These are phyloP conservation scores for Hygrocybe coccinea DNA, from an alignment of 768 basidiomycete genomes.

Conservation along the genomic window DNA sequence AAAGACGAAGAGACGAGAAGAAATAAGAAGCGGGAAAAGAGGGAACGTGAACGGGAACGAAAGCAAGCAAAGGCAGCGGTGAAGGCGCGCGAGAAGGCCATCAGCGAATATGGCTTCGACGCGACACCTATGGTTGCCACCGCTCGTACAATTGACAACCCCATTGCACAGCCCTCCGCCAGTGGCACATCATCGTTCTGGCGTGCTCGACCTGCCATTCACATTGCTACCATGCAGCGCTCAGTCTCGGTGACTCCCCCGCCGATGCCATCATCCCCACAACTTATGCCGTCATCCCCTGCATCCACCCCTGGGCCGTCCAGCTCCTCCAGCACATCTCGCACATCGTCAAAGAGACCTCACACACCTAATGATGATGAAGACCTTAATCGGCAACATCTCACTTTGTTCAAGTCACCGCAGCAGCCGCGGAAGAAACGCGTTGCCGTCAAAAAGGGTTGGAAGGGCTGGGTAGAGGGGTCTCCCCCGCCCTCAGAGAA, in stretches of 20 bases:
- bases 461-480: conserved; percentile 90
- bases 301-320: conserved; percentile 70
- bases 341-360: conserved; percentile 76
- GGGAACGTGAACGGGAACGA: conserved; percentile 48
- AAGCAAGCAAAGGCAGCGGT: conserved; percentile 35
- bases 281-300: conserved; percentile 50
- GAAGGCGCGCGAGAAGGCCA: conserved; percentile 31
- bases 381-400: conserved; percentile 24
- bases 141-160: conserved; percentile 24
- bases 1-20: conserved; percentile 53
- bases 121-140: conserved; percentile 25
- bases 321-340: conserved; percentile 65
- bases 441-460: conserved; percentile 68
- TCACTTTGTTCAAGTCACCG: conserved; percentile 23
- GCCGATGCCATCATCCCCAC: conserved; percentile 43
- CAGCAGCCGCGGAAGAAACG: conserved; percentile 52
- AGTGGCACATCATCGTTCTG: conserved; percentile 52
- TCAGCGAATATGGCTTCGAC: conserved; percentile 14
- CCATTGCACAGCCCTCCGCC: conserved; percentile 23
- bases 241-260: conserved; percentile 74
- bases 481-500: conserved; percentile 76
- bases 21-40: conserved; percentile 52
- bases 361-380: conserved; percentile 67
- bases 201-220: conserved; percentile 67
- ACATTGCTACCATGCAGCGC: conserved; percentile 64